These are phyloP conservation scores for Mycosphaerelloides madeirae DNA, from an alignment of 2,329 filamentous ascomycete genomes.

Conservation along the genomic window DNA sequence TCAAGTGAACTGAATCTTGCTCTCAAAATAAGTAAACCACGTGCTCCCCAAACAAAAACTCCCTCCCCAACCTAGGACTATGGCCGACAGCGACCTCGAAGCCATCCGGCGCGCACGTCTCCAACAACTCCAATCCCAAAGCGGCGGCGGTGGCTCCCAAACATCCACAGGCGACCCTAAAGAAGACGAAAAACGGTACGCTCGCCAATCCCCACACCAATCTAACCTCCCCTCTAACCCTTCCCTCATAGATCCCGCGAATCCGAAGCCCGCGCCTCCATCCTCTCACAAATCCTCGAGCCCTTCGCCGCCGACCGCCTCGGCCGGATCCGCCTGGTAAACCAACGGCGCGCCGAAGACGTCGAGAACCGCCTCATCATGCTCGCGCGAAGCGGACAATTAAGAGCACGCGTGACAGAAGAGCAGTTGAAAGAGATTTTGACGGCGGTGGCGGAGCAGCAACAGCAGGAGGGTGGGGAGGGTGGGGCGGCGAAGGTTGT, in stretches of 20 bases:
- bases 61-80: slow-evolving; percentile 32
- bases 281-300: slow-evolving; percentile 88
- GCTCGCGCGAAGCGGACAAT: slow-evolving; percentile 81
- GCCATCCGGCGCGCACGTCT: slow-evolving; percentile 88
- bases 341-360: slow-evolving; percentile 81
- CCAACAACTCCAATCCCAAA: slow-evolving; percentile 77
- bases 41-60: neutral
- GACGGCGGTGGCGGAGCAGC: slow-evolving; percentile 70
- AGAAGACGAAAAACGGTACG: slow-evolving; percentile 60
- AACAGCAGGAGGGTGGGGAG: slow-evolving; percentile 52
- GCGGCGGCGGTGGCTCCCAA: slow-evolving; percentile 23
- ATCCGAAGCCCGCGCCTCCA: slow-evolving; percentile 67
- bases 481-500: slow-evolving; percentile 68
- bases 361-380: slow-evolving; percentile 91
- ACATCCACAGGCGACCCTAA: slow-evolving; percentile 43
- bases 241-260: slow-evolving; percentile 34
- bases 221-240: slow-evolving; percentile 28
- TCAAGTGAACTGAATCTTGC: neutral
- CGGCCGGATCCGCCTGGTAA: slow-evolving; percentile 90
- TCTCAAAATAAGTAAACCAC: too few species aligned
- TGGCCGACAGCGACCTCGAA: slow-evolving; percentile 64
- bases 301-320: slow-evolving; percentile 91
- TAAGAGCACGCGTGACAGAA: slow-evolving; percentile 83
- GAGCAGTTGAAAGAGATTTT: slow-evolving; percentile 89
- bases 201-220: slow-evolving; percentile 7